Evolutionary conservation across 345 rosid genomes (phyloP).

Genomic region (Eucalyptus lansdowneana): DNA sequence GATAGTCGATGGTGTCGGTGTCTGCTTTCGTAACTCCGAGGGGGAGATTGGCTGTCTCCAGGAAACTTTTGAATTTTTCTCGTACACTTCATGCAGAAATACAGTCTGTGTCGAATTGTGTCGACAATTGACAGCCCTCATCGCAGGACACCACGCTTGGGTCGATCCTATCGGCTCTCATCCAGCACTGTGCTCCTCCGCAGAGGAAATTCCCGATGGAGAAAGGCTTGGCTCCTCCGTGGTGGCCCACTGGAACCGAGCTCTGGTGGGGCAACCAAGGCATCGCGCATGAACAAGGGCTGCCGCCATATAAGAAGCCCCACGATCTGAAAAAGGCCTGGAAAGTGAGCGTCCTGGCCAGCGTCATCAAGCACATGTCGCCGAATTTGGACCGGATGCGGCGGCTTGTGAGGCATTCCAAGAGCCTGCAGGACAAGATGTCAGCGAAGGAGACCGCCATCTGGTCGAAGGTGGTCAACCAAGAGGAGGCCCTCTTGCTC

Average conservation of each 20-base stretch:
- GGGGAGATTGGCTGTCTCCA: not conserved
- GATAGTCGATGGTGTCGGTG: not conserved
- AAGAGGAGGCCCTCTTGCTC: constrained; percentile 30
- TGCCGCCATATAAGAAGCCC: constrained; percentile 59
- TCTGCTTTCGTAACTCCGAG: not conserved
- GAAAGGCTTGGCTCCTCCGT: constrained; percentile 52
- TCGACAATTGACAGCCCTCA: not conserved
- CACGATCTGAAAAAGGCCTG: constrained; percentile 65
- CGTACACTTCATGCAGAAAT: not conserved
- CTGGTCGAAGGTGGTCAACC: constrained; percentile 48
- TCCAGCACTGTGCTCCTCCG: constrained; percentile 58
- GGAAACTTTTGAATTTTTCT: not conserved
- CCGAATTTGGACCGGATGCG: constrained; percentile 29
- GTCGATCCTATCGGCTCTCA: constrained; percentile 52
- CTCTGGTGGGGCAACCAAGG: constrained; percentile 66
- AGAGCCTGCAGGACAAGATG: constrained; percentile 67
- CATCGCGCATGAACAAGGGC: constrained; percentile 20
- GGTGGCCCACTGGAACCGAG: constrained; percentile 64
- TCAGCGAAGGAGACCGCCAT: constrained; percentile 42
- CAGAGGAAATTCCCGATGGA: constrained; percentile 51
- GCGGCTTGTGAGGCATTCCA: constrained; percentile 45
- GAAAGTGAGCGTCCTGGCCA: constrained; percentile 59
- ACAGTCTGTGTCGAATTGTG: not conserved
- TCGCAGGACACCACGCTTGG: constrained; percentile 36
- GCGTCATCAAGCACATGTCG: constrained; percentile 55